Percentiles rank a stretch among this genome's conserved stretches.
These are phyloP conservation scores for Ophiostoma sp. DNA, from an alignment of 2,329 filamentous ascomycete species.

Conservation along the genomic window DNA sequence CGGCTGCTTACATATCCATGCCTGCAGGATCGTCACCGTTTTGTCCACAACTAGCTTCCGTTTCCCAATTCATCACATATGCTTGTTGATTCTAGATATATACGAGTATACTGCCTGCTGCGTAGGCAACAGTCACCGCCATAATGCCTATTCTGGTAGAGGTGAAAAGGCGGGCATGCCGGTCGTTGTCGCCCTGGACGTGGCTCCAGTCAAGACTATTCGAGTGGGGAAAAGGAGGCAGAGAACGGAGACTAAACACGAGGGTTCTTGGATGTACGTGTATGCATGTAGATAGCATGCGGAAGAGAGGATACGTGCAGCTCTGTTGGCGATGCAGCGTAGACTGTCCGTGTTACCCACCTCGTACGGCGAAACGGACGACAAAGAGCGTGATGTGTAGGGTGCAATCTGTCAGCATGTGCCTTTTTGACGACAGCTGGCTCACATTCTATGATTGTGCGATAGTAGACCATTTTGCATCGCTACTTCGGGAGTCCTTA, in stretches of 20 bases:
- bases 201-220: slow-evolving; percentile 21
- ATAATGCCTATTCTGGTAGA: slow-evolving; percentile 7
- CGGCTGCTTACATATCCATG: neutral
- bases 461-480: too few relatives aligned
- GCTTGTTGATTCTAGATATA: neutral
- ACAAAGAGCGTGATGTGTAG: neutral
- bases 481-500: neutral
- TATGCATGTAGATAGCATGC: neutral
- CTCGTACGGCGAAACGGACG: neutral
- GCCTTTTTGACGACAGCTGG: neutral
- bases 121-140: slow-evolving; percentile 5
- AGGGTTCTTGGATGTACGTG: neutral
- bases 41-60: neutral
- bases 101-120: neutral
- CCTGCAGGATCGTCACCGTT: neutral
- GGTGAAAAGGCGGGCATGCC: slow-evolving; percentile 19
- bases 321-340: neutral
- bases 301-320: neutral
- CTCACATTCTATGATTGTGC: neutral
- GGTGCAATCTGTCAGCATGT: neutral
- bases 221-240: slow-evolving; percentile 7
- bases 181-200: slow-evolving; percentile 12
- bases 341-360: neutral
- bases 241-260: neutral
- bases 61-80: neutral